phyloP scores from a whole-genome alignment of 768 basidiomycete species.

The Podaxis sp. region DNA sequence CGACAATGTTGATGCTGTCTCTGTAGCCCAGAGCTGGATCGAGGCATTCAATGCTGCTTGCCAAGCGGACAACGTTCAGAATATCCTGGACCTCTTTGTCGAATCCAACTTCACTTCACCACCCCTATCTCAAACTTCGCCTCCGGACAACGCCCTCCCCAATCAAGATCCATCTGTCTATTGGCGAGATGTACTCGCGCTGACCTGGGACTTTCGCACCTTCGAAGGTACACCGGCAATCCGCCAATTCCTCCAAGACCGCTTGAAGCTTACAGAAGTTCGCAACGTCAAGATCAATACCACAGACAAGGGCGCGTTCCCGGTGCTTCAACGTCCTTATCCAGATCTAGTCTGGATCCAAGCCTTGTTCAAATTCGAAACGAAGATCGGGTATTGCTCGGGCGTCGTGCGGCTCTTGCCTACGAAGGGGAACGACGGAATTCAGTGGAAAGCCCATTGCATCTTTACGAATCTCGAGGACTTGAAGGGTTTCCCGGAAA shows the following conservation, averaged over 20 bases:
- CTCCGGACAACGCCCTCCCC: conserved; percentile 9
- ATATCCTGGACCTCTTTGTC: conserved; percentile 35
- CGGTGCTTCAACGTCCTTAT: conserved; percentile 36
- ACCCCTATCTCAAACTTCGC: conserved; percentile 6
- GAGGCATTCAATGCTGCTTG: conserved; percentile 34
- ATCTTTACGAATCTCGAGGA: conserved; percentile 60
- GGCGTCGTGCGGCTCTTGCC: conserved; percentile 60
- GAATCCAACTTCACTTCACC: conserved; percentile 26
- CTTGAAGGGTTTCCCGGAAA: conserved; percentile 52
- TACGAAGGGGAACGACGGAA: background rate
- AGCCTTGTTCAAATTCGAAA: conserved; percentile 56
- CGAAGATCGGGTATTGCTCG: conserved; percentile 45
- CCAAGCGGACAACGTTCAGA: conserved; percentile 31
- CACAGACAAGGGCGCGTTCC: conserved; percentile 21
- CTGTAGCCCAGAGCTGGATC: conserved; percentile 42
- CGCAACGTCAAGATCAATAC: conserved; percentile 25
- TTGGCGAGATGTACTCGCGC: conserved; percentile 62
- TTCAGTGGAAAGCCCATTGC: conserved; percentile 60
- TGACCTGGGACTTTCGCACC: conserved; percentile 66
- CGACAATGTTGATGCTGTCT: conserved; percentile 33
- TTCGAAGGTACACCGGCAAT: conserved; percentile 46
- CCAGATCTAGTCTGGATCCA: conserved; percentile 60
- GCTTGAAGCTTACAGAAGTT: conserved; percentile 32
- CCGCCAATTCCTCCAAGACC: conserved; percentile 43
- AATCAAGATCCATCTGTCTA: conserved; percentile 29